Evolutionary conservation across 352 stramenopile genomes (phyloP).

Genomic region (Globisporangium viniferum): DNA sequence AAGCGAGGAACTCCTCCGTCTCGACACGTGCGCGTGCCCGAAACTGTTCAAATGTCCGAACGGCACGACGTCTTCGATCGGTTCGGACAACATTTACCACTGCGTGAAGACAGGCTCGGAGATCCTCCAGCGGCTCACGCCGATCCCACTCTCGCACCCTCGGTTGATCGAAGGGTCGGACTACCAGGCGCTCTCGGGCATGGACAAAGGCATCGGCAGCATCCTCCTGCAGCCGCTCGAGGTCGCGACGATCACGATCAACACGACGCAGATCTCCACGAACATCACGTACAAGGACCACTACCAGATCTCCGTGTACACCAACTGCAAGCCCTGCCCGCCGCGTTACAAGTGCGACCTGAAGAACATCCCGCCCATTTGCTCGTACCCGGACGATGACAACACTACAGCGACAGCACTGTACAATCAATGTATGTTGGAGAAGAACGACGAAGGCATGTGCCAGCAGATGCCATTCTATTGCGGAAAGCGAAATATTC

Average conservation of each 20-base stretch:
- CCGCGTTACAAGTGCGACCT: constrained; percentile 89
- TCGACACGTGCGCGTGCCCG: constrained; percentile 94
- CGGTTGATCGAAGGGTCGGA: constrained; percentile 59
- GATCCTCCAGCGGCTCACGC: constrained; percentile 84
- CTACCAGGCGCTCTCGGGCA: constrained; percentile 75
- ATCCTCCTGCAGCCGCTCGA: constrained; percentile 87
- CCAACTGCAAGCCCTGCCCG: constrained; percentile 94
- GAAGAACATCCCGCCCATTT: constrained; percentile 37
- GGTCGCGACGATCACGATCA: constrained; percentile 91
- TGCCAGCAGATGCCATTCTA: constrained; percentile 70
- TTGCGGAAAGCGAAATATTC: constrained; percentile 37
- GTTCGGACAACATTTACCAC: constrained; percentile 76
- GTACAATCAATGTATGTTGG: constrained; percentile 46
- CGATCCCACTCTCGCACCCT: constrained; percentile 60
- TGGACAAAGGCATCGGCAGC: constrained; percentile 46
- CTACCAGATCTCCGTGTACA: constrained; percentile 94
- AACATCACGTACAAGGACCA: constrained; percentile 97
- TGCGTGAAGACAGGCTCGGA: constrained; percentile 90
- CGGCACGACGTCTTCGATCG: constrained; percentile 74
- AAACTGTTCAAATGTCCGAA: constrained; percentile 94
- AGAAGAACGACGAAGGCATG: constrained; percentile 30
- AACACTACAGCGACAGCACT: constrained; percentile 36
- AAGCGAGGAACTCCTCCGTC: constrained; percentile 44
- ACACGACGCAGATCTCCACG: constrained; percentile 83
- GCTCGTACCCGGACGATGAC: constrained; percentile 63